These are phyloP conservation scores for Hymenoscyphus fructigenus DNA, from an alignment of 2,329 filamentous ascomycete species.

Conservation along the genomic window DNA sequence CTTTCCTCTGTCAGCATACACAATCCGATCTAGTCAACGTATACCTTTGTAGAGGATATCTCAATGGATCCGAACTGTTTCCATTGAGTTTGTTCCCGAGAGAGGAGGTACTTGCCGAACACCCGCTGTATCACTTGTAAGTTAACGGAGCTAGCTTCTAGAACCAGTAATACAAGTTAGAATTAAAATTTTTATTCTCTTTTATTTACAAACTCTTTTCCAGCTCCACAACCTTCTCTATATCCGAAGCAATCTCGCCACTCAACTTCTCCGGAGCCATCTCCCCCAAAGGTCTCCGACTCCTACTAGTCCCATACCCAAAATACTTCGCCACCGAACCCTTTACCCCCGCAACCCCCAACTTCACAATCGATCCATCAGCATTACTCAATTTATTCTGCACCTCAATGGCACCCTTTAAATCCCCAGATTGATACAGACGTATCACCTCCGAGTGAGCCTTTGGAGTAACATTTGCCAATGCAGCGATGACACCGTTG, in stretches of 20 bases:
- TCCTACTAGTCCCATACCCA: constrained; percentile 53
- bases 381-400: constrained; percentile 62
- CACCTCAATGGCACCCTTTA: constrained; percentile 57
- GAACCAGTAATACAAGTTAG: too few species aligned
- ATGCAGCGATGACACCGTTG: constrained; percentile 66
- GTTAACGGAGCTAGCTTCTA: too few species aligned
- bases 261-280: background rate
- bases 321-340: constrained; percentile 56
- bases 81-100: too few species aligned
- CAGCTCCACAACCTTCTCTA: background rate
- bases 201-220: background rate
- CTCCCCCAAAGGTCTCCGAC: constrained; percentile 30
- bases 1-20: too few species aligned
- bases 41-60: too few species aligned
- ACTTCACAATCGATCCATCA: constrained; percentile 65
- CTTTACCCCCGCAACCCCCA: constrained; percentile 66
- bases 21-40: too few species aligned
- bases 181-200: too few species aligned
- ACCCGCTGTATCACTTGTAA: too few species aligned
- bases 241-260: background rate
- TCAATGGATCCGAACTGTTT: too few species aligned
- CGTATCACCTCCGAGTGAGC: constrained; percentile 58
- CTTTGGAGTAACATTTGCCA: constrained; percentile 66
- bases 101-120: too few species aligned
- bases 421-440: constrained; percentile 55